Percentiles rank a stretch among this genome's conserved stretches.
phyloP scores from a whole-genome alignment of 441 rosid species.

The Bruguiera hainesii region DNA sequence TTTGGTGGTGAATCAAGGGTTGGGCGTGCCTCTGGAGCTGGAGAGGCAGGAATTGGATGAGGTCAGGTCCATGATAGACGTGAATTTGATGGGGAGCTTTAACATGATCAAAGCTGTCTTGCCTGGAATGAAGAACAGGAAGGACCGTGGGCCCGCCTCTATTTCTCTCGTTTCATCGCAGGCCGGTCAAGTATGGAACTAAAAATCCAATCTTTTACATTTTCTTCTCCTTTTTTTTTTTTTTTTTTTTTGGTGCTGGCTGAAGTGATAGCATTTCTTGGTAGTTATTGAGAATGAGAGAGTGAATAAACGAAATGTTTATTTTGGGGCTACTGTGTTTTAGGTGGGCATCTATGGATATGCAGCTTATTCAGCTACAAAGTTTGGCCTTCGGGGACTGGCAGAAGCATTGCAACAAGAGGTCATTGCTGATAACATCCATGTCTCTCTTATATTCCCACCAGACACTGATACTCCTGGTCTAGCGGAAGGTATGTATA shows the following conservation, averaged over 20 bases:
- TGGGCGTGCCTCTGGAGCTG: conserved; percentile 60
- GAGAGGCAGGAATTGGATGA: conserved; percentile 66
- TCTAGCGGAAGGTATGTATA: conserved; percentile 54
- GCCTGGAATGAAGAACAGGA: conserved; percentile 65
- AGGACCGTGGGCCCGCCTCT: conserved; percentile 49
- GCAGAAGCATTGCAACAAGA: conserved; percentile 97
- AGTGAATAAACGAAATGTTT: too few species aligned
- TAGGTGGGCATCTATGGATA: conserved; percentile 93
- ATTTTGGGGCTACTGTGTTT: too few species aligned
- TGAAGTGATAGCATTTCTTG: too few species aligned
- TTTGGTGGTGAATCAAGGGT: conserved; percentile 78
- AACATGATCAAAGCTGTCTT: conserved; percentile 77
- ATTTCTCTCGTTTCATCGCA: conserved; percentile 83
- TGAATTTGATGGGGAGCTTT: conserved; percentile 80
- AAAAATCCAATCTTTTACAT: not conserved
- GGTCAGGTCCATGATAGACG: conserved; percentile 69
- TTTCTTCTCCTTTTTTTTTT: too few species aligned
- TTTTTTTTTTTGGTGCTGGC: too few species aligned
- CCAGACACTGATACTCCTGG: conserved; percentile 92
- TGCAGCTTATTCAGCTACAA: conserved; percentile 82
- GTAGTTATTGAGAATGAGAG: not conserved
- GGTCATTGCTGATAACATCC: conserved; percentile 70
- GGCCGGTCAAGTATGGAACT: conserved; percentile 70
- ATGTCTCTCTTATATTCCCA: conserved; percentile 75
- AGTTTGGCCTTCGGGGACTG: conserved; percentile 89